phyloP scores from a whole-genome alignment of 306 rosid genomes.

The Vachellia pachyceras region DNA sequence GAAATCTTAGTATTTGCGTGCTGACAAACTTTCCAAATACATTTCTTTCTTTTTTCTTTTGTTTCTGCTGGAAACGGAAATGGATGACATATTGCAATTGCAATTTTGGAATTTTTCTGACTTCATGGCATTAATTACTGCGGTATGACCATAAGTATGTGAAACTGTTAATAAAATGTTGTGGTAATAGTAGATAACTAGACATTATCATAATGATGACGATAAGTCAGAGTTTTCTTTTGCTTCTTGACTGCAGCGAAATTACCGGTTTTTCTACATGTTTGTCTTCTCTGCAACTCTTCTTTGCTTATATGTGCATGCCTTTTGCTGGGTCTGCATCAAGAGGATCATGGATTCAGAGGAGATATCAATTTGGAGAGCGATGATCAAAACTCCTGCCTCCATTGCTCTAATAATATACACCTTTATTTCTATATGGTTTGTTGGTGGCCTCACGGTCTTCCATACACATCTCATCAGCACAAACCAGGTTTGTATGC shows the following conservation, averaged over 20 bases:
- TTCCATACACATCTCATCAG: constrained; percentile 79
- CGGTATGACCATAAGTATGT: constrained; percentile 3
- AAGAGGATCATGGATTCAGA: constrained; percentile 58
- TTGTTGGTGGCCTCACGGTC: constrained; percentile 71
- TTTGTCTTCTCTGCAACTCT: constrained; percentile 66
- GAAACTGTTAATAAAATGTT: not conserved
- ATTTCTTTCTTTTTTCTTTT: not conserved
- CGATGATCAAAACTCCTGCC: constrained; percentile 70
- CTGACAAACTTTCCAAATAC: not conserved
- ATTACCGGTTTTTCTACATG: constrained; percentile 73
- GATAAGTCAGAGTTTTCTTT: constrained; percentile 15
- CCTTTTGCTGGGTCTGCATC: constrained; percentile 77
- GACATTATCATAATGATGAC: constrained; percentile 22
- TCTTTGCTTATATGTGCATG: constrained; percentile 69
- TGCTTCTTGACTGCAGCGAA: constrained; percentile 57
- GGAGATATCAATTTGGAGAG: constrained; percentile 62
- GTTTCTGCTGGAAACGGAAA: not conserved
- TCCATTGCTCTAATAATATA: constrained; percentile 62
- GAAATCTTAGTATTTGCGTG: not conserved
- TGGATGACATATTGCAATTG: not conserved
- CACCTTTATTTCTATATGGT: constrained; percentile 62
- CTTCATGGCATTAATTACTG: constrained; percentile 6
- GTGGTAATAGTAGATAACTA: constrained; percentile 8
- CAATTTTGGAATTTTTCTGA: constrained; percentile 20
- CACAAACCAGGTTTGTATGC: constrained; percentile 64